A percentile compares a stretch with the other conserved stretches of the same genome.
Evolutionary conservation across 108 stramenopile species (phyloP).

Genomic region (Cyclotella atomus): DNA sequence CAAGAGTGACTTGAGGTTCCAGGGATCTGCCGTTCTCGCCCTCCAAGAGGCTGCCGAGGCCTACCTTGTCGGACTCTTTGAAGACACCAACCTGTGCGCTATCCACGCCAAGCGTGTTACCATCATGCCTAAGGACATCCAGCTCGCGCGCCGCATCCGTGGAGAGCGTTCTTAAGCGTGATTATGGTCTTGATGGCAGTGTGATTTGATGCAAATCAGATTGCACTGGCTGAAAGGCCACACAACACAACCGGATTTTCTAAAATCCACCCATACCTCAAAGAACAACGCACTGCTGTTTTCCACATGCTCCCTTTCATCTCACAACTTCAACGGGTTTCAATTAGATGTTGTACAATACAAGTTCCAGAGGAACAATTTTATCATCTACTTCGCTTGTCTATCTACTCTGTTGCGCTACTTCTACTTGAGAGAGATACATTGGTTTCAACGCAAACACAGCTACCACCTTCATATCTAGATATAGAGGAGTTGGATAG

Average conservation of each 20-base stretch:
- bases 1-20: background rate
- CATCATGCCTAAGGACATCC: background rate
- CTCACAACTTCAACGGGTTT: too few species aligned
- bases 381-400: too few species aligned
- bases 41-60: background rate
- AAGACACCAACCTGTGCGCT: background rate
- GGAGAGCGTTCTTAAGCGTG: background rate
- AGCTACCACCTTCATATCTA: too few species aligned
- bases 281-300: too few species aligned
- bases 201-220: background rate
- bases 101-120: background rate
- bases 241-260: background rate
- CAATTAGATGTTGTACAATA: too few species aligned
- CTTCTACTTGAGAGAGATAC: too few species aligned
- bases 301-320: too few species aligned
- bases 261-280: background rate
- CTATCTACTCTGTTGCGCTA: too few species aligned
- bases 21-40: background rate
- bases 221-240: too few species aligned
- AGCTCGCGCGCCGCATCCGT: background rate
- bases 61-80: background rate
- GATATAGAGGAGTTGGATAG: too few species aligned
- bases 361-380: too few species aligned
- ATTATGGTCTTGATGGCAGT: background rate
- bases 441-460: too few species aligned